These are phyloP conservation scores for Amaranthus palmeri DNA, from an alignment of 148 eudicot species.

Conservation along the genomic window DNA sequence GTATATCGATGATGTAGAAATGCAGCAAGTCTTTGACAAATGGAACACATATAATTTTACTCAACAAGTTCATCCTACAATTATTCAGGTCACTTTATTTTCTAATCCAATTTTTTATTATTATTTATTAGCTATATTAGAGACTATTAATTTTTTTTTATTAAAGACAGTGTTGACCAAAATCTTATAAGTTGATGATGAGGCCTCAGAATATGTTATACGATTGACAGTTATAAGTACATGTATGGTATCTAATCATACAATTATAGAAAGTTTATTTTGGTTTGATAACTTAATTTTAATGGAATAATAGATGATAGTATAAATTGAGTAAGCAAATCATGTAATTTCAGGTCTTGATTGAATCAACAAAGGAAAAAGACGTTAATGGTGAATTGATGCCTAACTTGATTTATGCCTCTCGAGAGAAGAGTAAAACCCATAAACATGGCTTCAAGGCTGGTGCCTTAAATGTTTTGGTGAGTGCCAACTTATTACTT, in stretches of 20 bases:
- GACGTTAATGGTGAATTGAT: slow-evolving; percentile 37
- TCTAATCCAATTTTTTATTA: background rate
- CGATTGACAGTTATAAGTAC: too few species aligned
- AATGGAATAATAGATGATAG: too few species aligned
- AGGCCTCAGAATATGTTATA: too few species aligned
- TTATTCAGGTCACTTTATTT: slow-evolving; percentile 42
- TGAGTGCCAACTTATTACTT: slow-evolving; percentile 13
- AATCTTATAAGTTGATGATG: too few species aligned
- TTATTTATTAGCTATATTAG: too few species aligned
- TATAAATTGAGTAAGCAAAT: background rate
- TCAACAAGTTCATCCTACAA: slow-evolving; percentile 56
- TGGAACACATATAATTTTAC: slow-evolving; percentile 42
- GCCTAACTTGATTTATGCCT: slow-evolving; percentile 70
- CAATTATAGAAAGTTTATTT: too few species aligned
- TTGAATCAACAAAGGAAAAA: slow-evolving; percentile 28
- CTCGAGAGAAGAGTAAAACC: slow-evolving; percentile 48
- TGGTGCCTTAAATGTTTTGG: slow-evolving; percentile 74
- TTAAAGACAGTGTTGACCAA: too few species aligned
- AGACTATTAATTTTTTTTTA: too few species aligned
- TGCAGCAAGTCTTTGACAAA: slow-evolving; percentile 33
- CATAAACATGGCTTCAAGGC: slow-evolving; percentile 72
- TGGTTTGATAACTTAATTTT: too few species aligned
- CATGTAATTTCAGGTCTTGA: slow-evolving; percentile 36
- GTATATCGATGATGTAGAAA: slow-evolving; percentile 30
- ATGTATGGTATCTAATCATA: too few species aligned